These are phyloP conservation scores for Chenopodium quinoa DNA, from an alignment of 148 eudicot genomes.

Conservation along the genomic window DNA sequence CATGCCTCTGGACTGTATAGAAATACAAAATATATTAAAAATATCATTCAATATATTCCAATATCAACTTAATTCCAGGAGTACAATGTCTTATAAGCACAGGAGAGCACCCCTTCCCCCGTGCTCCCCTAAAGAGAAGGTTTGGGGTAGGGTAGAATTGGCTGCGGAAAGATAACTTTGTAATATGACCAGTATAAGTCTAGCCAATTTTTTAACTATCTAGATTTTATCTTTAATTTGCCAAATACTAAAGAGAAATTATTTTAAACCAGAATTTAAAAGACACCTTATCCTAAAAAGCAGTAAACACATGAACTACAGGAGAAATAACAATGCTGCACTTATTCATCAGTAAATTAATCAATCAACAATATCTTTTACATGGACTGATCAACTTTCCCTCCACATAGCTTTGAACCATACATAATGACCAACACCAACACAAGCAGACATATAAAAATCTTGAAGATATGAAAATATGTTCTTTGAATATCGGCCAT, in stretches of 20 bases:
- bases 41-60: background rate
- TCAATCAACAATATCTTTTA: background rate
- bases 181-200: background rate
- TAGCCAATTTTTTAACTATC: background rate
- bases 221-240: background rate
- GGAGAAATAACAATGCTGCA: background rate
- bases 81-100: background rate
- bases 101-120: background rate
- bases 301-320: background rate
- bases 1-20: constrained; percentile 81
- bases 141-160: background rate
- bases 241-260: background rate
- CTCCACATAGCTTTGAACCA: background rate
- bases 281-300: background rate
- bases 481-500: background rate
- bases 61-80: background rate
- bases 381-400: background rate
- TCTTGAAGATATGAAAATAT: background rate
- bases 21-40: background rate
- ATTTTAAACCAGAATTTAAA: background rate
- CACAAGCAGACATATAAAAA: background rate
- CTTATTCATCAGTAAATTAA: background rate
- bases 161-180: background rate
- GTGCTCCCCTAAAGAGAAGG: background rate
- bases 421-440: background rate